Percentiles rank a stretch among this genome's conserved stretches.
phyloP scores from a whole-genome alignment of 768 basidiomycete genomes.

The Phylloporus sp. region DNA sequence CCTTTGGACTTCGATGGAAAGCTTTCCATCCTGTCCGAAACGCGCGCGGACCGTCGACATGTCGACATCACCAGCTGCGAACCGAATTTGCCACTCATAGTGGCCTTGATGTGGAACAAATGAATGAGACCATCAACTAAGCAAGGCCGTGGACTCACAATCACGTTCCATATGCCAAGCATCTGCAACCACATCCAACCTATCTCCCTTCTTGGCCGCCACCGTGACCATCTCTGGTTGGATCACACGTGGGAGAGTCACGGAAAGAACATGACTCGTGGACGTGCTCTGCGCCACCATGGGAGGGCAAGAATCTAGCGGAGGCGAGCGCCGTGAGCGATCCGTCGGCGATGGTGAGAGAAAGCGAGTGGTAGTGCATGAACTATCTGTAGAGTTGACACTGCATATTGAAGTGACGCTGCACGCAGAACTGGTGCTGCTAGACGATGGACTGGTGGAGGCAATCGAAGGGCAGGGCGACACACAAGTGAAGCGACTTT shows the following conservation, averaged over 20 bases:
- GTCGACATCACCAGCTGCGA: slow-evolving; percentile 52
- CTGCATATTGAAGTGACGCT: slow-evolving; percentile 24
- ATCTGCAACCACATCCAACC: slow-evolving; percentile 54
- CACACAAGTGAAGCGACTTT: slow-evolving; percentile 26
- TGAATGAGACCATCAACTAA: background rate
- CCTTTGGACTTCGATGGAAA: slow-evolving; percentile 45
- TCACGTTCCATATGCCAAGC: slow-evolving; percentile 59
- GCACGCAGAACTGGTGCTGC: slow-evolving; percentile 23
- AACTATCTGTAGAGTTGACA: slow-evolving; percentile 13
- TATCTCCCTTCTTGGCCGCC: slow-evolving; percentile 55
- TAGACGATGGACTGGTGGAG: slow-evolving; percentile 19
- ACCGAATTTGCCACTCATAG: slow-evolving; percentile 59
- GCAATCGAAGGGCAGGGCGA: slow-evolving; percentile 29
- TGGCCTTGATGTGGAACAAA: slow-evolving; percentile 39
- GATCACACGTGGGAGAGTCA: slow-evolving; percentile 45
- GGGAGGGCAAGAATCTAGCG: slow-evolving; percentile 36
- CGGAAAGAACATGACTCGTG: slow-evolving; percentile 42
- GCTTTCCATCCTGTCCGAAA: slow-evolving; percentile 42
- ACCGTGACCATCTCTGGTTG: slow-evolving; percentile 64
- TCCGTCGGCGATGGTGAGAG: slow-evolving; percentile 28
- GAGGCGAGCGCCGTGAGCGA: slow-evolving; percentile 29
- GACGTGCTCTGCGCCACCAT: slow-evolving; percentile 43
- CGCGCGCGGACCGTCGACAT: slow-evolving; percentile 50
- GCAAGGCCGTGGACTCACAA: slow-evolving; percentile 39
- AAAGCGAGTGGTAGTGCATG: slow-evolving; percentile 11